A percentile compares a stretch with the other conserved stretches of the same genome.
phyloP scores from a whole-genome alignment of 371 early-diverging fungal genomes.

The Batrachochytrium dendrobatidis region DNA sequence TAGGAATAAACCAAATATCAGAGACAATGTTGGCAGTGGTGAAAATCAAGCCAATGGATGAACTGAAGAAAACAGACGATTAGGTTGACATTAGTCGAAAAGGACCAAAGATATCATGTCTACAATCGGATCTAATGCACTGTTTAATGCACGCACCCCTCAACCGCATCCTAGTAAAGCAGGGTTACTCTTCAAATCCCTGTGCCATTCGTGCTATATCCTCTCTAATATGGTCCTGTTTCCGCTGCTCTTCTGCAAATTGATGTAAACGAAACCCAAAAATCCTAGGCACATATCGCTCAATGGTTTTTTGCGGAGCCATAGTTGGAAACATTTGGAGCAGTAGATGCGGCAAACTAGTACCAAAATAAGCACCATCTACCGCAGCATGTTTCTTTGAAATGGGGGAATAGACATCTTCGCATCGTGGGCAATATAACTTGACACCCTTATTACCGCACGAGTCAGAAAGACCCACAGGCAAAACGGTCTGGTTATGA shows the following conservation, averaged over 20 bases:
- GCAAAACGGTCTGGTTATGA: slow-evolving; percentile 64
- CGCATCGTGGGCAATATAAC: slow-evolving; percentile 77
- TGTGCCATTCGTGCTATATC: slow-evolving; percentile 25
- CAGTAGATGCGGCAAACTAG: slow-evolving; percentile 58
- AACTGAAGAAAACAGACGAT: too few relatives aligned
- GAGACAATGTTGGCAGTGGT: too few relatives aligned
- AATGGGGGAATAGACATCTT: slow-evolving; percentile 80
- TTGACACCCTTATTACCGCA: slow-evolving; percentile 37
- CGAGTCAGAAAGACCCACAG: slow-evolving; percentile 72
- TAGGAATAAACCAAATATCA: too few relatives aligned
- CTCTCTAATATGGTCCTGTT: slow-evolving; percentile 77
- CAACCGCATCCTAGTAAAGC: too few relatives aligned
- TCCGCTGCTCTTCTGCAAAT: slow-evolving; percentile 75
- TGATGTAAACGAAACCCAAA: slow-evolving; percentile 94
- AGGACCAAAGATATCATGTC: too few relatives aligned
- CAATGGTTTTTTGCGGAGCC: slow-evolving; percentile 42
- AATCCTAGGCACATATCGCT: slow-evolving; percentile 86
- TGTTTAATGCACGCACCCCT: too few relatives aligned
- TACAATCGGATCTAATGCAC: too few relatives aligned
- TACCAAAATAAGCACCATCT: slow-evolving; percentile 75
- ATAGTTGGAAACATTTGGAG: slow-evolving; percentile 46
- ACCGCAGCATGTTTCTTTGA: slow-evolving; percentile 62
- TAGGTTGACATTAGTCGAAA: too few relatives aligned
- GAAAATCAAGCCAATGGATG: too few relatives aligned
- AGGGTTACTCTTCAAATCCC: background rate